These are phyloP conservation scores for Pestalotiopsis sp. DNA, from an alignment of 2,329 filamentous ascomycete genomes.

Conservation along the genomic window DNA sequence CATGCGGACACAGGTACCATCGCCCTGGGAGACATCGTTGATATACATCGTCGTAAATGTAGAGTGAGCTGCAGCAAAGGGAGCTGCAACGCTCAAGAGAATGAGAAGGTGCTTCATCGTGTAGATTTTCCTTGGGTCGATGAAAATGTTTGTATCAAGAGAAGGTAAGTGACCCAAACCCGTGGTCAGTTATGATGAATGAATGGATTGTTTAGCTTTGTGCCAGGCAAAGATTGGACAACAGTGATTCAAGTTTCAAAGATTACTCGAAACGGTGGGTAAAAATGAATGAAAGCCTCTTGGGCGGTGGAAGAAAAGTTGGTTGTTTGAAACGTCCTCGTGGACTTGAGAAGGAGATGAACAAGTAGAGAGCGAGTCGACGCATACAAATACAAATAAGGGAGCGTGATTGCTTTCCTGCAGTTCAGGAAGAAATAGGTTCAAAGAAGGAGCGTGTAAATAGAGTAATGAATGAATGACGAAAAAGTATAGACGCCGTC, in stretches of 20 bases:
- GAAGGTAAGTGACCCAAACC: neutral
- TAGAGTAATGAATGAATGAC: slow-evolving; percentile 10
- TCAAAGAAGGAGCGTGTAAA: slow-evolving; percentile 9
- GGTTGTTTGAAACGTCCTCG: neutral
- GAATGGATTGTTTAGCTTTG: neutral
- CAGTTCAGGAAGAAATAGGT: neutral
- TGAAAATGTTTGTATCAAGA: neutral
- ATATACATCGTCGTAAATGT: slow-evolving; percentile 67
- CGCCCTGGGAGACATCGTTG: slow-evolving; percentile 66
- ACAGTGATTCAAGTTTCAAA: neutral
- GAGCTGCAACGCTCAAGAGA: slow-evolving; percentile 37
- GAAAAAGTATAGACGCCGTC: neutral
- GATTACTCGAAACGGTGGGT: neutral
- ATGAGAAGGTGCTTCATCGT: slow-evolving; percentile 40
- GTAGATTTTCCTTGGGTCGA: neutral
- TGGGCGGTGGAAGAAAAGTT: neutral
- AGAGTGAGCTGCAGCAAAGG: slow-evolving; percentile 57
- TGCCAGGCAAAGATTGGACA: neutral
- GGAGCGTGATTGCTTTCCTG: neutral
- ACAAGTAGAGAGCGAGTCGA: neutral
- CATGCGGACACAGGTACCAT: slow-evolving; percentile 74
- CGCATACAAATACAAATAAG: neutral
- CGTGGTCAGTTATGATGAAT: neutral
- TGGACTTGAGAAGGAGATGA: neutral
- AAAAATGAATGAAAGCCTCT: slow-evolving; percentile 10